Conservation (phyloP, 2,329 filamentous ascomycete species). For the Macrophomina tecta region DNA sequence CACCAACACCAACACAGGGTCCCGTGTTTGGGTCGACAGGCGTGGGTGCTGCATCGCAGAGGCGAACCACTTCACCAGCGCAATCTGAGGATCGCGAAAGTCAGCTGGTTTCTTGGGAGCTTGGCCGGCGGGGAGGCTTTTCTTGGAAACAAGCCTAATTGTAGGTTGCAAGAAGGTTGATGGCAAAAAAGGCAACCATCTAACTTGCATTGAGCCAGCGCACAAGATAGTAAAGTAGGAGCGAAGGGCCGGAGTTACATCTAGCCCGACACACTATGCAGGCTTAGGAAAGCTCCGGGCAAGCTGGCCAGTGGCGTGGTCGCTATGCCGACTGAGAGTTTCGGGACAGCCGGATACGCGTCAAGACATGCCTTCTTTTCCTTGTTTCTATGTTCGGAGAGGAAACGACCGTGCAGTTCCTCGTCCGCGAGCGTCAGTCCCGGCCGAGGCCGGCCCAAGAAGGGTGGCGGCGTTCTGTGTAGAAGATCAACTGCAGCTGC, state of each 20-base stretch:
- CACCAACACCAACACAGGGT: neutral
- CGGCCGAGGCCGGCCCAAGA: neutral
- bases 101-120: neutral
- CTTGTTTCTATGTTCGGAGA: neutral
- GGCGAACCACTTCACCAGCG: neutral
- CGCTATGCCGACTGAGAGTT: neutral
- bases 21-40: neutral
- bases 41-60: neutral
- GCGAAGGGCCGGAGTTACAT: neutral
- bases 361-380: neutral
- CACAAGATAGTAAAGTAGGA: neutral
- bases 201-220: neutral
- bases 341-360: neutral
- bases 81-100: conserved; percentile 7
- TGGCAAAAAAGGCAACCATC: neutral
- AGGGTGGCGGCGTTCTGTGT: neutral
- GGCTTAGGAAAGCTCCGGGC: neutral
- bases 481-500: neutral
- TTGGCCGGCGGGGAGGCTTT: neutral
- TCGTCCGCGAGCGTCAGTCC: neutral
- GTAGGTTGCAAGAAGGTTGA: neutral
- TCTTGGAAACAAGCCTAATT: conserved; percentile 1
- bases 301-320: neutral
- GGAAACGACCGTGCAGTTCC: neutral
- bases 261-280: neutral